A percentile compares a stretch with the other conserved stretches of the same genome.
Evolutionary conservation across 345 rosid species (phyloP).

Genomic region (Hibiscus trionum): DNA sequence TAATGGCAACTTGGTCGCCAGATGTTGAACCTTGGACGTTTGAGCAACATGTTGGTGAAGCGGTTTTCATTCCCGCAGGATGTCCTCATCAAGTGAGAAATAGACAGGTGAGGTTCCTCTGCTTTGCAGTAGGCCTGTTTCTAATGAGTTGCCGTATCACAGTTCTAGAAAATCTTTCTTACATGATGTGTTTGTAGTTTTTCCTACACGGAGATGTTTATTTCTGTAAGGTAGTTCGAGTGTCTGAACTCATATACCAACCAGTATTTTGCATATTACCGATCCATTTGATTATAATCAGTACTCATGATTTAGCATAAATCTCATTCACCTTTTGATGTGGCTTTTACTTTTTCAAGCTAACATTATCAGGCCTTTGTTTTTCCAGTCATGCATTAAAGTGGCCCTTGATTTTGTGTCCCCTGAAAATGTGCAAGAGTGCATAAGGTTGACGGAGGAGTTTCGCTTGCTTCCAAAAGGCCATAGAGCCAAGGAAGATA

Average conservation of each 20-base stretch:
- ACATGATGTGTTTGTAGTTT: conserved; percentile 3
- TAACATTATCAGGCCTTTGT: neutral
- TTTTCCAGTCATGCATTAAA: conserved; percentile 41
- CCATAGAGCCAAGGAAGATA: conserved; percentile 44
- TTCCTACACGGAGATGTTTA: neutral
- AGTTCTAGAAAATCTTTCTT: neutral
- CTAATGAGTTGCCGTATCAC: neutral
- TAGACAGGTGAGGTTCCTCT: conserved; percentile 30
- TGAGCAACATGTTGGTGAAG: conserved; percentile 53
- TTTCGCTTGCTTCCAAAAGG: conserved; percentile 36
- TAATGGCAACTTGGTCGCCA: conserved; percentile 17
- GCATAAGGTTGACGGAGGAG: conserved; percentile 42
- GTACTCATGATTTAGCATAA: neutral
- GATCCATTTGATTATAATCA: neutral
- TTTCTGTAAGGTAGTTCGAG: neutral
- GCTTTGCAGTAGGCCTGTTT: neutral
- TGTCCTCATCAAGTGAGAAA: conserved; percentile 66
- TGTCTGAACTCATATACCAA: neutral
- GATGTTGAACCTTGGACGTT: conserved; percentile 60
- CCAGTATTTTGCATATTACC: neutral
- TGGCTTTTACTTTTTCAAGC: conserved; percentile 3
- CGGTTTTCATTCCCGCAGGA: conserved; percentile 56
- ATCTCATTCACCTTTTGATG: neutral
- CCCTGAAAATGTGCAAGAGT: conserved; percentile 41
- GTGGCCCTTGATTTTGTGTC: conserved; percentile 48